phyloP scores from a whole-genome alignment of 805 yeast species.

The Monosporozyma solicola region DNA sequence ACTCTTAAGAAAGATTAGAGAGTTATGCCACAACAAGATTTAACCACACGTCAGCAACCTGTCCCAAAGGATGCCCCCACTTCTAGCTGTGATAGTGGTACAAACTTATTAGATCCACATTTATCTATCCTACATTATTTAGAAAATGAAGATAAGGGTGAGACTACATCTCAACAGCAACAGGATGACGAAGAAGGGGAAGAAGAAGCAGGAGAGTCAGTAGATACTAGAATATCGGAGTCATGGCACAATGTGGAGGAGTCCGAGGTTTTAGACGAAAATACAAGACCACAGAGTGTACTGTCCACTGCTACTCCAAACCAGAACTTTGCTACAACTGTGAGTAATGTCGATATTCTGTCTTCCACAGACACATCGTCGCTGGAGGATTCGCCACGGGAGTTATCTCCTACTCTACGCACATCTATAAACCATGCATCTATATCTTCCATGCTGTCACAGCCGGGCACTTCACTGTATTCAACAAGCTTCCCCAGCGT shows the following conservation, averaged over 20 bases:
- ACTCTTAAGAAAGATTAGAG: background rate
- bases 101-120: slow-evolving; percentile 26
- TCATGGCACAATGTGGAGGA: slow-evolving; percentile 19
- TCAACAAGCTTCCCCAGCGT: slow-evolving; percentile 1
- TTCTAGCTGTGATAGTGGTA: background rate
- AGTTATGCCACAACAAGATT: background rate
- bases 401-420: background rate
- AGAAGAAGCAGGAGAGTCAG: background rate
- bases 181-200: no score
- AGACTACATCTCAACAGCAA: no score
- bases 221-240: background rate
- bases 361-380: background rate
- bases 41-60: background rate
- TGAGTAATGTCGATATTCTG: background rate
- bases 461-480: background rate
- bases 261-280: slow-evolving; percentile 2
- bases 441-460: background rate
- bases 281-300: slow-evolving; percentile 3
- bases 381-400: background rate
- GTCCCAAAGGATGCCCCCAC: background rate
- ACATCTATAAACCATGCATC: background rate
- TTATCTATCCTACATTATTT: slow-evolving; percentile 23
- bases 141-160: slow-evolving; percentile 4
- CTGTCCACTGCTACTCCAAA: slow-evolving; percentile 3
- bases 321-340: slow-evolving; percentile 7